Evolutionary conservation across 2,329 filamentous ascomycete genomes (phyloP).

Genomic region (Eutypa lata): DNA sequence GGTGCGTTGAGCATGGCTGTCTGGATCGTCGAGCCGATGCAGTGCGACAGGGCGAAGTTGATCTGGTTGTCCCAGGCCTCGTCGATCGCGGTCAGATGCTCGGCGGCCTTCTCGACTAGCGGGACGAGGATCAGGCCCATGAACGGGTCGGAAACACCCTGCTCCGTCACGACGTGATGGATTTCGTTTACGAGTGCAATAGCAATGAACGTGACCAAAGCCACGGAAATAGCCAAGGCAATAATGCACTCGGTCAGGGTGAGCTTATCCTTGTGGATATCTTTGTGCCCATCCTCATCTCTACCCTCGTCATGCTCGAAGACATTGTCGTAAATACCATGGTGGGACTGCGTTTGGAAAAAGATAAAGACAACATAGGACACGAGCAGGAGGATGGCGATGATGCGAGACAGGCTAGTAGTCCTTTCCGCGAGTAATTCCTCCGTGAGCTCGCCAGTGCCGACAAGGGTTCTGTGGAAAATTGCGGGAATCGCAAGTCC

Average conservation of each 20-base stretch:
- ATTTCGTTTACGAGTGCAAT: conserved; percentile 74
- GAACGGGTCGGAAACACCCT: conserved; percentile 48
- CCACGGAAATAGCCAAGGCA: conserved; percentile 61
- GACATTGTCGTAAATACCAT: conserved; percentile 72
- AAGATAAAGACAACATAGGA: conserved; percentile 65
- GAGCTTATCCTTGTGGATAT: conserved; percentile 62
- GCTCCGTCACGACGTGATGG: conserved; percentile 48
- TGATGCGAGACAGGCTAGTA: conserved; percentile 66
- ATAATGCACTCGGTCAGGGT: conserved; percentile 71
- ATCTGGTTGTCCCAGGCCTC: conserved; percentile 82
- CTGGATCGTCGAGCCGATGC: conserved; percentile 83
- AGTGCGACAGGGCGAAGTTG: conserved; percentile 82
- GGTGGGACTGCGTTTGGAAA: conserved; percentile 75
- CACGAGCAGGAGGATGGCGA: conserved; percentile 67
- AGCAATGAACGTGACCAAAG: conserved; percentile 70
- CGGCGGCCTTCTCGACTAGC: conserved; percentile 81
- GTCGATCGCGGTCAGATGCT: conserved; percentile 80
- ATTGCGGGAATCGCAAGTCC: conserved; percentile 53
- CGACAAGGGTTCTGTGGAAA: conserved; percentile 48
- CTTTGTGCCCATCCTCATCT: conserved; percentile 61
- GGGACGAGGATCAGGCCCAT: conserved; percentile 74
- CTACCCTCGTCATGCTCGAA: conserved; percentile 68
- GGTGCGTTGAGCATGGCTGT: conserved; percentile 87
- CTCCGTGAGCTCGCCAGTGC: conserved; percentile 20
- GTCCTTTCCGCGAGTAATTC: conserved; percentile 48